Evolutionary conservation across 1,284 basidiomycete genomes (phyloP).

Genomic region (Ustilago vetiveriae): DNA sequence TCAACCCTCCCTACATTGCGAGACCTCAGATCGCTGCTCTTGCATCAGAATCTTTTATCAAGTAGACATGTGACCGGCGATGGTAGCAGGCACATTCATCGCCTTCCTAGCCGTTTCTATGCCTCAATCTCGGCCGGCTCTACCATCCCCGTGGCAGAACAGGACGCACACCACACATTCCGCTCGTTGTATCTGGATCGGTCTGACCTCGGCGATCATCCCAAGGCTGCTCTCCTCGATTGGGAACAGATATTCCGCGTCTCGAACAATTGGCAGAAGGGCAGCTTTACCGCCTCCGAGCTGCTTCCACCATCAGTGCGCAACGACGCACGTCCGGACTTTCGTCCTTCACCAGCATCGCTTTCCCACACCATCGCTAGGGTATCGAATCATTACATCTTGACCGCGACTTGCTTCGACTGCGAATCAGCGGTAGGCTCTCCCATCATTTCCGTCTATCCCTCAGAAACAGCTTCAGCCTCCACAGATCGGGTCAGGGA

Average conservation of each 20-base stretch:
- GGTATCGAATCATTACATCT: slow-evolving; percentile 31
- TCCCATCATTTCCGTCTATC: slow-evolving; percentile 21
- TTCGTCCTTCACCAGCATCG: not conserved
- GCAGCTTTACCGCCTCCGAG: slow-evolving; percentile 37
- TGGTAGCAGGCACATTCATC: slow-evolving; percentile 9
- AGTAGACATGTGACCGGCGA: slow-evolving; percentile 18
- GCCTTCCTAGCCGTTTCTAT: slow-evolving; percentile 28
- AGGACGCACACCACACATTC: not conserved
- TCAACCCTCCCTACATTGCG: slow-evolving; percentile 24
- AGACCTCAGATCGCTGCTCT: slow-evolving; percentile 32
- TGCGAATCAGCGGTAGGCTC: not conserved
- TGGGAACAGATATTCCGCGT: slow-evolving; percentile 47
- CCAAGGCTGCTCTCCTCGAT: slow-evolving; percentile 22
- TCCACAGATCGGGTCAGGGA: not conserved
- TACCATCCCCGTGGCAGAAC: not conserved
- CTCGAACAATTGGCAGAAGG: slow-evolving; percentile 43
- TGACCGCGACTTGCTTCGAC: slow-evolving; percentile 8
- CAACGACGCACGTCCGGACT: not conserved
- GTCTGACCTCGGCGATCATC: not conserved
- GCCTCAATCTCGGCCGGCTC: not conserved
- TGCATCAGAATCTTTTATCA: slow-evolving; percentile 29
- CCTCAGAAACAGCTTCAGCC: not conserved
- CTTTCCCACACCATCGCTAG: slow-evolving; percentile 23
- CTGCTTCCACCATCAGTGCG: slow-evolving; percentile 6
- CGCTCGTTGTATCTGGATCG: not conserved